A percentile compares a stretch with the other conserved stretches of the same genome.
Evolutionary conservation across 257 asterid species (phyloP).

Genomic region (Jacaranda mimosifolia): DNA sequence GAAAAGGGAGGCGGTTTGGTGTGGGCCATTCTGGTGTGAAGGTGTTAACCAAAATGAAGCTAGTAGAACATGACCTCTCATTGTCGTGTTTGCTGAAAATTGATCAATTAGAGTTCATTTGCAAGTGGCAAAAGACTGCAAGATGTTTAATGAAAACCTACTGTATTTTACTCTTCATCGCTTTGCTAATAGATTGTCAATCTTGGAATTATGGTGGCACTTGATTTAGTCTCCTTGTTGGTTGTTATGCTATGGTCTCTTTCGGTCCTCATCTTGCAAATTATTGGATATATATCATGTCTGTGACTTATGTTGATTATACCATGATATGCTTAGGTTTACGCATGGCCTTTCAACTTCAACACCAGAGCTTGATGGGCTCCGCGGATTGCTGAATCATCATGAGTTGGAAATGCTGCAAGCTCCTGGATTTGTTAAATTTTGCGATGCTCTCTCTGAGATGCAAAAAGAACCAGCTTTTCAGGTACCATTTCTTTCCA

Average conservation of each 20-base stretch:
- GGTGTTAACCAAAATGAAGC: background rate
- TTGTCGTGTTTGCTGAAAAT: background rate
- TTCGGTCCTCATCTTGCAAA: too few relatives aligned
- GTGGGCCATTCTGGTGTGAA: too few relatives aligned
- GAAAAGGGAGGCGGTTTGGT: too few relatives aligned
- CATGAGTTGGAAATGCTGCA: conserved; percentile 40
- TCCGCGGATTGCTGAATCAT: conserved; percentile 25
- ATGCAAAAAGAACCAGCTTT: conserved; percentile 61
- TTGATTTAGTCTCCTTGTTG: background rate
- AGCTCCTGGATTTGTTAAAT: conserved; percentile 53
- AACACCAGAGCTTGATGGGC: conserved; percentile 36
- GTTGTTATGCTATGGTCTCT: background rate
- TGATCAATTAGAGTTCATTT: background rate
- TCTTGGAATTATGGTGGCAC: background rate
- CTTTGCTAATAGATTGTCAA: background rate
- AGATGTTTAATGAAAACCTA: background rate
- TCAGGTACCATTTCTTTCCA: conserved; percentile 44
- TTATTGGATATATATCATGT: background rate
- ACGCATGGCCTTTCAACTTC: conserved; percentile 45
- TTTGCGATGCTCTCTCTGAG: conserved; percentile 56
- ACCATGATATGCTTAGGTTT: conserved; percentile 45
- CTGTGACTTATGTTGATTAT: background rate
- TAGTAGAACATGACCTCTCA: background rate
- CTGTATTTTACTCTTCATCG: background rate
- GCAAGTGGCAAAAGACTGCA: background rate